phyloP scores from a whole-genome alignment of 2,329 filamentous ascomycete genomes.

The Cladophialophora immunda region DNA sequence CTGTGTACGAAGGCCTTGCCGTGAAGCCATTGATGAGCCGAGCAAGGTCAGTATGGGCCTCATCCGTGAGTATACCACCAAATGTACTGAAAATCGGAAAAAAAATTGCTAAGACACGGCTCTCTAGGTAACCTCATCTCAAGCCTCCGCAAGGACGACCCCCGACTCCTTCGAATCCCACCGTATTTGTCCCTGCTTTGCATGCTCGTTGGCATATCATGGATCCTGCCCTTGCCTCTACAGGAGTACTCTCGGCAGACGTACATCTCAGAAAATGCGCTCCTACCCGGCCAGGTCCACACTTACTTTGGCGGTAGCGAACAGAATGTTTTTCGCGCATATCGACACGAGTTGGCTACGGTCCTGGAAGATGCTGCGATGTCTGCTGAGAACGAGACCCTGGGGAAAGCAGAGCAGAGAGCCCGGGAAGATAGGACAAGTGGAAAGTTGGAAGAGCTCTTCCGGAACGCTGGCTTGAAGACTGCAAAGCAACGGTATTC shows the following conservation, averaged over 20 bases:
- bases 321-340: conserved; percentile 91
- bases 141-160: conserved; percentile 72
- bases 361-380: conserved; percentile 30
- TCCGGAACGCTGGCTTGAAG: conserved; percentile 83
- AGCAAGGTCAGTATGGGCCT: conserved; percentile 40
- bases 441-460: conserved; percentile 76
- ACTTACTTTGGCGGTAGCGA: conserved; percentile 98
- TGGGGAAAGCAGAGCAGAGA: conserved; percentile 38
- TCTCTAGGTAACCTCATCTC: conserved; percentile 32
- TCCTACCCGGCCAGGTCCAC: conserved; percentile 94
- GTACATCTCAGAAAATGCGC: conserved; percentile 97
- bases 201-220: conserved; percentile 83
- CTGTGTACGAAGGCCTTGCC: conserved; percentile 28
- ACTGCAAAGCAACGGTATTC: conserved; percentile 87
- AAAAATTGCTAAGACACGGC: neutral
- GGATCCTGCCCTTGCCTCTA: conserved; percentile 88
- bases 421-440: conserved; percentile 42
- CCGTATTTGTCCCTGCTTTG: conserved; percentile 87
- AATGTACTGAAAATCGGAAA: conserved; percentile 37
- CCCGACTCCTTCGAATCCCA: conserved; percentile 81
- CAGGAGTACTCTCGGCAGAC: conserved; percentile 90
- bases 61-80: conserved; percentile 36
- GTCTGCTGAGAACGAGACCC: conserved; percentile 53
- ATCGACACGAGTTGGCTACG: conserved; percentile 80
- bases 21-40: conserved; percentile 35